Percentiles rank a stretch among this genome's conserved stretches.
Evolutionary conservation across 768 basidiomycete genomes (phyloP).

Genomic region (Nidularia sp.): DNA sequence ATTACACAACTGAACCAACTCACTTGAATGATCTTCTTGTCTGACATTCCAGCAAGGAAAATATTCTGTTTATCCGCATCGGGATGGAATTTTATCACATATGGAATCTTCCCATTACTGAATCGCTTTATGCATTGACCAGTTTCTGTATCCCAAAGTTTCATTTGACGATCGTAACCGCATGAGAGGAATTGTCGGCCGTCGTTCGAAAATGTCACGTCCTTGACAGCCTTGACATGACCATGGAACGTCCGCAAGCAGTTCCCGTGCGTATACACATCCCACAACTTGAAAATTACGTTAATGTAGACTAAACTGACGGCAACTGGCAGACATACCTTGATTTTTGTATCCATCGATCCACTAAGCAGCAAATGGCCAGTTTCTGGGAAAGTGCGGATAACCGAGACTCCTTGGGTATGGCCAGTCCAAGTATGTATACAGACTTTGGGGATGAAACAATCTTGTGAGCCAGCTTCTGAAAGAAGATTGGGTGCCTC

Average conservation of each 20-base stretch:
- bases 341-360: slow-evolving; percentile 98
- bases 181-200: slow-evolving; percentile 88
- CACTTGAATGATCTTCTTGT: slow-evolving; percentile 99
- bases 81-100: slow-evolving; percentile 93
- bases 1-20: slow-evolving; percentile 9
- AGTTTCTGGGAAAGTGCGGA: slow-evolving; percentile 88
- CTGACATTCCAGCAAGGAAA: slow-evolving; percentile 97
- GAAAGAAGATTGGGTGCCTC: slow-evolving; percentile 81
- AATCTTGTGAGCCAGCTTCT: slow-evolving; percentile 83
- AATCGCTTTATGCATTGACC: slow-evolving; percentile 97
- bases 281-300: slow-evolving; percentile 75
- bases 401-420: slow-evolving; percentile 91
- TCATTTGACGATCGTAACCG: slow-evolving; percentile 95
- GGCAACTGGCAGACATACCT: slow-evolving; percentile 41
- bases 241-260: slow-evolving; percentile 97
- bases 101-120: slow-evolving; percentile 96
- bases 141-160: slow-evolving; percentile 99
- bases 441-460: slow-evolving; percentile 92
- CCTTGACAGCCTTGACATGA: slow-evolving; percentile 94
- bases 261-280: slow-evolving; percentile 94
- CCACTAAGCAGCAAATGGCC: slow-evolving; percentile 92
- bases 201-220: slow-evolving; percentile 92
- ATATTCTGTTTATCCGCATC: slow-evolving; percentile 94
- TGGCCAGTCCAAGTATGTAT: slow-evolving; percentile 99
- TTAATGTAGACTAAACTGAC: not conserved